phyloP scores from a whole-genome alignment of 192 early-diverging fungal species.

The Anaeromyces robustus region DNA sequence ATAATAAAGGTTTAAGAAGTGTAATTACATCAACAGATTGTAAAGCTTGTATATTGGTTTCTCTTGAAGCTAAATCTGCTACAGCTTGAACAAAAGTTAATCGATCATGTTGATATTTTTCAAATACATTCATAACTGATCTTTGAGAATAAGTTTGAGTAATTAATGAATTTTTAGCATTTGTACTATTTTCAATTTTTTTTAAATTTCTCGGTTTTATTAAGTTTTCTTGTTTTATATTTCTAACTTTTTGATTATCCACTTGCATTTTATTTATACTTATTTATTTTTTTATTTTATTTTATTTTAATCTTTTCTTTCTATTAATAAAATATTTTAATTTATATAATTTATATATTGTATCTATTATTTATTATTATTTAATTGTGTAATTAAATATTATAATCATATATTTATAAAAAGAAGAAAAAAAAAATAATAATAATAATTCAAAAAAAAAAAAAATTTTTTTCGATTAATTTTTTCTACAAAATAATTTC shows the following conservation, averaged over 20 bases:
- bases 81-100: conserved; percentile 38
- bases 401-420: too few relatives aligned
- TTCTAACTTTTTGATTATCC: not conserved
- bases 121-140: conserved; percentile 28
- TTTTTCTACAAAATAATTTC: too few relatives aligned
- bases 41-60: conserved; percentile 35
- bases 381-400: too few relatives aligned
- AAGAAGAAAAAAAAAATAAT: too few relatives aligned
- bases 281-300: not conserved
- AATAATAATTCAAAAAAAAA: too few relatives aligned
- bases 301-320: too few relatives aligned
- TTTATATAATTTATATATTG: too few relatives aligned
- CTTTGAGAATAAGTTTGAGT: conserved; percentile 3
- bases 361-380: too few relatives aligned
- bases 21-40: conserved; percentile 28
- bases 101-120: conserved; percentile 38
- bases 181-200: not conserved
- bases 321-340: too few relatives aligned
- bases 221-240: not conserved
- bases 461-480: too few relatives aligned
- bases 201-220: not conserved
- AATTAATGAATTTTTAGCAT: not conserved
- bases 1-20: conserved; percentile 29
- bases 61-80: conserved; percentile 36
- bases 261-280: not conserved